Percentiles rank a stretch among this genome's conserved stretches.
These are phyloP conservation scores for Plantago rigida DNA, from an alignment of 305 asterid species.

Conservation along the genomic window DNA sequence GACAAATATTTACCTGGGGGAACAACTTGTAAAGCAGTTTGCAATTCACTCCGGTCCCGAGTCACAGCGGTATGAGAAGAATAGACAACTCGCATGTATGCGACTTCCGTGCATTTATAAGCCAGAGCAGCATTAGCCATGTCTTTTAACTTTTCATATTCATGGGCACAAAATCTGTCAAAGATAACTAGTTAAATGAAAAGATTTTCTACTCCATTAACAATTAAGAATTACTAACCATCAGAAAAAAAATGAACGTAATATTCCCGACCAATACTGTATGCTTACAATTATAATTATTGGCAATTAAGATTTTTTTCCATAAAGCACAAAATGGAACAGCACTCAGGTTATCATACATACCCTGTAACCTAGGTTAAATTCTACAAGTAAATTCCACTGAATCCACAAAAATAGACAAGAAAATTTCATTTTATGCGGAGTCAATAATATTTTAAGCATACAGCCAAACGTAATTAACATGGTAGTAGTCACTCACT, in stretches of 20 bases:
- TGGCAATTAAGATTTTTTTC: conserved; percentile 1
- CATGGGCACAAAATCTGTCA: conserved; percentile 80
- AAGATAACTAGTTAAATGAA: conserved; percentile 24
- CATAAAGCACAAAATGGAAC: background rate
- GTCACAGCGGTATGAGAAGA: conserved; percentile 52
- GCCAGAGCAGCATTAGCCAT: conserved; percentile 95
- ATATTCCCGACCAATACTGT: background rate
- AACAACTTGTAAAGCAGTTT: conserved; percentile 53
- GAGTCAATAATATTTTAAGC: background rate
- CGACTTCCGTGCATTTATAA: conserved; percentile 86
- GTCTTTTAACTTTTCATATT: conserved; percentile 77
- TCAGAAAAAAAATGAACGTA: conserved; percentile 15
- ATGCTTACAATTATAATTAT: conserved; percentile 4
- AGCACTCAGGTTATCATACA: background rate
- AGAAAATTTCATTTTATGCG: background rate
- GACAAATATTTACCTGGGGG: conserved; percentile 53
- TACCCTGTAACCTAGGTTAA: background rate
- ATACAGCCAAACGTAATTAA: conserved; percentile 5
- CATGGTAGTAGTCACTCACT: conserved; percentile 47
- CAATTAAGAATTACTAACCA: conserved; percentile 15
- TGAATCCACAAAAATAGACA: background rate
- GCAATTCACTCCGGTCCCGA: conserved; percentile 64
- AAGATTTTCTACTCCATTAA: conserved; percentile 23
- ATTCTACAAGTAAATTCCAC: background rate
- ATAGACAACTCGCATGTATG: conserved; percentile 80